Evolutionary conservation across 257 asterid genomes (phyloP).

Genomic region (Solanum bulbocastanum): DNA sequence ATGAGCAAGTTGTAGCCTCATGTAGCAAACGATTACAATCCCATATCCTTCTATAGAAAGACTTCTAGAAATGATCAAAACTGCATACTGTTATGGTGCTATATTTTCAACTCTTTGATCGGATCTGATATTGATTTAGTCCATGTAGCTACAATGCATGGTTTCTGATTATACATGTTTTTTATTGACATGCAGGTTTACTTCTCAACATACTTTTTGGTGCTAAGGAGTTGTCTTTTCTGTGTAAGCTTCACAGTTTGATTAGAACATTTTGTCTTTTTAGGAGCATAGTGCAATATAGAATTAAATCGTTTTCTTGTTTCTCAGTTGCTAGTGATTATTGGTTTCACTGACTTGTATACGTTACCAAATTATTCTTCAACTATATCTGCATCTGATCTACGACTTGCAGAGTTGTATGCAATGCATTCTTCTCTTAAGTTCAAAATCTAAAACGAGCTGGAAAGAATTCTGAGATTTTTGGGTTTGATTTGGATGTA

Average conservation of each 20-base stretch:
- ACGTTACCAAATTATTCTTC: neutral
- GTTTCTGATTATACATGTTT: neutral
- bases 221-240: neutral
- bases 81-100: neutral
- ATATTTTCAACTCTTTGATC: neutral
- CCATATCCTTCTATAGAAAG: neutral
- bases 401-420: neutral
- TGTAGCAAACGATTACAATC: neutral
- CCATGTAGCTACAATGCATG: neutral
- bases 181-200: neutral
- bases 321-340: neutral
- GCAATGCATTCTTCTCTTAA: neutral
- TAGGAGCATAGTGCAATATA: slow-evolving; percentile 3
- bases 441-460: neutral
- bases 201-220: neutral
- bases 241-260: neutral
- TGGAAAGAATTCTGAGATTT: neutral
- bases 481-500: neutral
- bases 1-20: neutral
- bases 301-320: neutral
- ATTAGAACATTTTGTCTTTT: neutral
- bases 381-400: neutral
- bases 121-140: neutral
- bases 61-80: neutral
- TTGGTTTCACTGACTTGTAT: neutral